Evolutionary conservation across 805 yeast genomes (phyloP), one percentile per base, ranked within the genome.

Genomic region (Cyberlindnera mycetangii): DNA sequence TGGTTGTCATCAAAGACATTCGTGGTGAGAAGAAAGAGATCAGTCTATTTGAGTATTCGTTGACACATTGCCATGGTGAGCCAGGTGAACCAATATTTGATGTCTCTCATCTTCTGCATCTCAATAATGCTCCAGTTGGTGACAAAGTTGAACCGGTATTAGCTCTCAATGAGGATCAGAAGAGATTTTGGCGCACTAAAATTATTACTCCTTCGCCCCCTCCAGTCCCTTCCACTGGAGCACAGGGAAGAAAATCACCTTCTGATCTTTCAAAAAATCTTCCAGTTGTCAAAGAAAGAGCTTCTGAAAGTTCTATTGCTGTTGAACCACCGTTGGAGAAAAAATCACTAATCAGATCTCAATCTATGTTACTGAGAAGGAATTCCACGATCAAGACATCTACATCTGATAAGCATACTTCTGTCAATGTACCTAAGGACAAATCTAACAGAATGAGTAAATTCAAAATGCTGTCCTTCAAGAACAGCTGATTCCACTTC

Each of bases 91-190:
- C 62, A 48, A 67, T 71, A 48, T 81, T 57, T 60, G 81, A 61
- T 58, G 58, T 72, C 16, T 70, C 86, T 0, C 89, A 84, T 54
- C 65, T 81, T 12, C 57, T 85, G 11, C 48, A 79, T 1, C 63
- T 79, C 37, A 83, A 81, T 59, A 86, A 85, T 8, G 68, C 77
- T 25, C 65, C 69, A 10, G 65, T 75, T 8, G 79, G 78, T 7
- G 58, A 57, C 2, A 54, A 50, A 12, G 58, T 69, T 8, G 48
- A 59, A 11, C 53, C 61, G 14, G 66, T 64, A 7, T 50, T 74
- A 10, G 69, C 69, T 0, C 61, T 78, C 32, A 61, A 74, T 7
- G 64, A 65, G 1, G 69, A 65, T 5, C 88, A 85, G n/a, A 53
- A 58, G 15, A 55, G 56, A 5, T 84, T 78, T 56, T 83, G 88